phyloP scores from a whole-genome alignment of 306 rosid genomes.

The Dalbergia oliveri region DNA sequence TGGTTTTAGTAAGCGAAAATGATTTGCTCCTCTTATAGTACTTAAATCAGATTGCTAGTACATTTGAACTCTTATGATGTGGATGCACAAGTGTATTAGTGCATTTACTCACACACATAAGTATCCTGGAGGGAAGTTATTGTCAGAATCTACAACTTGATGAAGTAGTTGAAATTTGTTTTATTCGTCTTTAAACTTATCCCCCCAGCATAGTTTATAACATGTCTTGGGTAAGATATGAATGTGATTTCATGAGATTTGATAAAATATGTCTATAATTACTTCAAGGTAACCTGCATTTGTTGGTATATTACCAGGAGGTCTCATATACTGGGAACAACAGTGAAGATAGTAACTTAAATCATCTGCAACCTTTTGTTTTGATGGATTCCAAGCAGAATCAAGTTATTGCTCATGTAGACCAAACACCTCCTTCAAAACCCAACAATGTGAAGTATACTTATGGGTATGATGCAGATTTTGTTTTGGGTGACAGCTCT shows the following conservation, averaged over 20 bases:
- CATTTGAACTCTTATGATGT: background rate
- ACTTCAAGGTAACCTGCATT: slow-evolving; percentile 41
- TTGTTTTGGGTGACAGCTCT: slow-evolving; percentile 80
- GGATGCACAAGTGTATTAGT: background rate
- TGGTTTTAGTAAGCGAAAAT: background rate
- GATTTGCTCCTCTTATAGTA: background rate
- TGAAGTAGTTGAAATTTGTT: slow-evolving; percentile 16
- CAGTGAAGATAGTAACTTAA: slow-evolving; percentile 45
- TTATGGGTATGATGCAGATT: slow-evolving; percentile 68
- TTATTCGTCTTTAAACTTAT: slow-evolving; percentile 34
- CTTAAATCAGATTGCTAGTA: slow-evolving; percentile 14
- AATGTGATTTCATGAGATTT: slow-evolving; percentile 34
- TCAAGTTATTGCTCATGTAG: slow-evolving; percentile 58
- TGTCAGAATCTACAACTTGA: slow-evolving; percentile 32
- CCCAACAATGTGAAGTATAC: slow-evolving; percentile 55
- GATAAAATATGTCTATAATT: slow-evolving; percentile 23
- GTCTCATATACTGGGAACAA: slow-evolving; percentile 38
- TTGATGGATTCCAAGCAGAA: slow-evolving; percentile 58
- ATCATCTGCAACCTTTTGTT: slow-evolving; percentile 57
- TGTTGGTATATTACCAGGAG: slow-evolving; percentile 60
- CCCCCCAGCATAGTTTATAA: background rate
- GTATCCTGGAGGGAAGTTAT: slow-evolving; percentile 25
- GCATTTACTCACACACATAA: slow-evolving; percentile 7
- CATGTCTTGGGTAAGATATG: slow-evolving; percentile 10
- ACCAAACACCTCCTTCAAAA: slow-evolving; percentile 64